Conservation (phyloP, 2,329 filamentous ascomycete genomes). For the Fusarium heterosporum region DNA sequence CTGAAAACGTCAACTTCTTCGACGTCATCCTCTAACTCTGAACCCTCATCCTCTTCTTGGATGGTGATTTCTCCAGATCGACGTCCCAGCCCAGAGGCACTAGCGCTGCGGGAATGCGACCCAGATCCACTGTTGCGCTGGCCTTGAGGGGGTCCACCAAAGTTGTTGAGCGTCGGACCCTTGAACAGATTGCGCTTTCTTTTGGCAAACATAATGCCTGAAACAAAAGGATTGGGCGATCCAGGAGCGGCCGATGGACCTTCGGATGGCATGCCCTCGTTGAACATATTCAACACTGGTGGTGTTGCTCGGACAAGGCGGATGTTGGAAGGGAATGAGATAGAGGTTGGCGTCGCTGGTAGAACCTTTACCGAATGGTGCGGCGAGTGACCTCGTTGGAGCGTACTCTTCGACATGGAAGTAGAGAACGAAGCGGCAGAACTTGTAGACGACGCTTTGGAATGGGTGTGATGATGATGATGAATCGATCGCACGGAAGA, state of each 20-base stretch:
- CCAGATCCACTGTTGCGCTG: slow-evolving; percentile 52
- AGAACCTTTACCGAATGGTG: slow-evolving; percentile 96
- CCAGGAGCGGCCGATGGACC: slow-evolving; percentile 57
- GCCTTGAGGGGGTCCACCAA: slow-evolving; percentile 56
- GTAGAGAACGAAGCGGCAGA: slow-evolving; percentile 80
- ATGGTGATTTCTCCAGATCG: slow-evolving; percentile 81
- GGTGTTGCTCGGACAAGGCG: slow-evolving; percentile 77
- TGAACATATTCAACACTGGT: slow-evolving; percentile 64
- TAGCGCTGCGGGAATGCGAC: slow-evolving; percentile 68
- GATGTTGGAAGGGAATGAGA: slow-evolving; percentile 85
- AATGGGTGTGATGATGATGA: slow-evolving; percentile 86
- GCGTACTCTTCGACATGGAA: slow-evolving; percentile 75
- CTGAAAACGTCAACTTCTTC: slow-evolving; percentile 71
- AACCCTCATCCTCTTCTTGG: slow-evolving; percentile 72
- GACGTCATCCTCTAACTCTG: slow-evolving; percentile 59
- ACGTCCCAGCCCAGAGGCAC: slow-evolving; percentile 71
- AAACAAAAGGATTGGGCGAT: slow-evolving; percentile 69
- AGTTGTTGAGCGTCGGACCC: slow-evolving; percentile 75
- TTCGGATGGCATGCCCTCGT: slow-evolving; percentile 66
- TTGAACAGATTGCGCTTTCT: slow-evolving; percentile 86
- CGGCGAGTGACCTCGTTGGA: slow-evolving; percentile 76
- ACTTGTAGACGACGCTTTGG: slow-evolving; percentile 93
- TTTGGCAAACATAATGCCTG: slow-evolving; percentile 81
- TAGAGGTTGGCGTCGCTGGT: slow-evolving; percentile 83
- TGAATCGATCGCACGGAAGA: slow-evolving; percentile 94